Conservation (phyloP, 768 basidiomycete genomes). For the Lyophyllum atratum region DNA sequence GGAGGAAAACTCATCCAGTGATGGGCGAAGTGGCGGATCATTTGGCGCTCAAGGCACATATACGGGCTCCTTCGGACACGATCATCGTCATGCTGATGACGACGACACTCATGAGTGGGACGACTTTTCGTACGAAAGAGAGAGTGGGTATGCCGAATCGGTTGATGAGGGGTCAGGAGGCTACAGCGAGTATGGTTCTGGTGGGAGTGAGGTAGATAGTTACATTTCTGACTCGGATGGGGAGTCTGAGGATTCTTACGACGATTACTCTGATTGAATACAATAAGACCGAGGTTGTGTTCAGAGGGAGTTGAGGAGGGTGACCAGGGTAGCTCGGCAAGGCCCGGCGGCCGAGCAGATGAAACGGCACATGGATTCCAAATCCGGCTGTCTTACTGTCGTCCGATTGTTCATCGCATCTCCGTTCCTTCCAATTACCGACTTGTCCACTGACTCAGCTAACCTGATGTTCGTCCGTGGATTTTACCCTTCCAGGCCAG, state of each 20-base stretch:
- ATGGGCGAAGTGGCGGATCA: neutral
- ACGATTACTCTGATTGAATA: constrained; percentile 1
- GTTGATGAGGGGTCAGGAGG: neutral
- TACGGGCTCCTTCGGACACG: neutral
- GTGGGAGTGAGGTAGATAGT: neutral
- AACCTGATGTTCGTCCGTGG: constrained; percentile 13
- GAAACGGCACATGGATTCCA: neutral
- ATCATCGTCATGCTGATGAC: neutral
- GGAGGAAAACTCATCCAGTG: neutral
- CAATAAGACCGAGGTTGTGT: neutral
- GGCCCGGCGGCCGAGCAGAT: neutral
- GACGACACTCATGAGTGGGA: neutral
- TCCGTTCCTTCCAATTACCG: neutral
- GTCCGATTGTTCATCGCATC: neutral
- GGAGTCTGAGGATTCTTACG: neutral
- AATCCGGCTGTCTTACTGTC: neutral
- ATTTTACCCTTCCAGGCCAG: constrained; percentile 13
- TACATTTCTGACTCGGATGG: constrained; percentile 1
- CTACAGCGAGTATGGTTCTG: neutral
- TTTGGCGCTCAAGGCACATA: neutral
- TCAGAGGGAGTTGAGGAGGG: neutral
- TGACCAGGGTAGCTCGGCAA: neutral
- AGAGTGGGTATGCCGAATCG: constrained; percentile 1
- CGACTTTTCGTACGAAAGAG: neutral
- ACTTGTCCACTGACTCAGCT: constrained; percentile 16